Evolutionary conservation across 23 red algal genomes (phyloP).

Genomic region (Chondrus crispus): DNA sequence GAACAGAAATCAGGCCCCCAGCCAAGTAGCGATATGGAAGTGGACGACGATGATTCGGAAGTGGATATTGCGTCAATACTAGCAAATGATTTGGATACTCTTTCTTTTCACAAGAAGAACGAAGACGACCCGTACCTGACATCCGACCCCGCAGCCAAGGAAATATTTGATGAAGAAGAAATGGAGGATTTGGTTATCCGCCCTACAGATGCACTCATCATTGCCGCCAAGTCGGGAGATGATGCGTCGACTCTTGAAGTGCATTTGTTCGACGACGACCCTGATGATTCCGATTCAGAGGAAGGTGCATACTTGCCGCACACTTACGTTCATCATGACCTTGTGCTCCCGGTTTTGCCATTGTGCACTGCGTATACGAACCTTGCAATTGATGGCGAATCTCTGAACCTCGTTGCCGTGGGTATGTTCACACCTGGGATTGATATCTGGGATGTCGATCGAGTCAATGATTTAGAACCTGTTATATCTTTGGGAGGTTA

Average conservation of each 20-base stretch:
- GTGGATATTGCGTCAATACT: slow-evolving; percentile 71
- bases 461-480: slow-evolving; percentile 79
- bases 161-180: slow-evolving; percentile 75
- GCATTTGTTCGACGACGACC: slow-evolving; percentile 62
- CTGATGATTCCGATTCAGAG: slow-evolving; percentile 37
- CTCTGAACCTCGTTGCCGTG: slow-evolving; percentile 70
- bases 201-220: slow-evolving; percentile 66
- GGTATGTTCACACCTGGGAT: slow-evolving; percentile 88
- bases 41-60: slow-evolving; percentile 6
- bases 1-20: not conserved
- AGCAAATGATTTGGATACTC: slow-evolving; percentile 51
- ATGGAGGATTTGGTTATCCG: slow-evolving; percentile 66
- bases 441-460: slow-evolving; percentile 89
- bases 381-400: not conserved
- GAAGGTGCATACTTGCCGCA: slow-evolving; percentile 57
- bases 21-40: not conserved
- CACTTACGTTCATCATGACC: slow-evolving; percentile 94
- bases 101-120: slow-evolving; percentile 50
- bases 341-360: slow-evolving; percentile 83
- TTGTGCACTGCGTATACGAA: slow-evolving; percentile 75
- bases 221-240: slow-evolving; percentile 55
- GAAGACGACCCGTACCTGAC: slow-evolving; percentile 59
- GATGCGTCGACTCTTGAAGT: slow-evolving; percentile 68
- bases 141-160: slow-evolving; percentile 24
- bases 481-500: slow-evolving; percentile 70